Evolutionary conservation across 2,329 filamentous ascomycete genomes (phyloP).

Genomic region (Monosporascus sp.): DNA sequence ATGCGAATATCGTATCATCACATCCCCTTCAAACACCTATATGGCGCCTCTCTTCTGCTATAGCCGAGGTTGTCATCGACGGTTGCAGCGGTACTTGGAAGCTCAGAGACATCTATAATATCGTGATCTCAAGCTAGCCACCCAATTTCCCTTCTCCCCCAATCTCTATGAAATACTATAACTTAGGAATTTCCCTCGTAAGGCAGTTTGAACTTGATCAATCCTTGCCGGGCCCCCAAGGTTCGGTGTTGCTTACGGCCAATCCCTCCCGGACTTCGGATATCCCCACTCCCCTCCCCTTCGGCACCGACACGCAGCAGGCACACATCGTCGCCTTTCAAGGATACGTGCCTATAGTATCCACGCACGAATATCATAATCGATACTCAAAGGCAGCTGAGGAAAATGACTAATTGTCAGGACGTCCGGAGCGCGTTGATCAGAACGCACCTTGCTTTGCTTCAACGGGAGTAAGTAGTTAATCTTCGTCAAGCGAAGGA

Average conservation of each 20-base stretch:
- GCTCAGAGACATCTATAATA: too few species aligned
- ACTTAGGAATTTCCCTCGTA: background rate
- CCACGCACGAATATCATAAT: too few species aligned
- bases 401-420: slow-evolving; percentile 23
- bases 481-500: too few species aligned
- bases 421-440: slow-evolving; percentile 37
- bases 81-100: too few species aligned
- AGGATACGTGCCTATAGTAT: too few species aligned
- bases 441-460: slow-evolving; percentile 43
- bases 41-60: too few species aligned
- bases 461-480: slow-evolving; percentile 41
- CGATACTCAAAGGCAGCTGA: background rate
- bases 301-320: background rate
- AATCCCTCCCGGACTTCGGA: slow-evolving; percentile 22
- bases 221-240: background rate
- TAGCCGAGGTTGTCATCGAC: too few species aligned
- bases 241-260: background rate
- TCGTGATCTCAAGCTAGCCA: too few species aligned
- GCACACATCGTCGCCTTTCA: background rate
- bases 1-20: too few species aligned
- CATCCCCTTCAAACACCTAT: too few species aligned
- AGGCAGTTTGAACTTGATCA: too few species aligned
- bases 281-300: slow-evolving; percentile 20
- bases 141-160: background rate
- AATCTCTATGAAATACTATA: background rate